These are phyloP conservation scores for Kurtzmaniella quercitrusa DNA, from an alignment of 1,139 yeast genomes.

Conservation along the genomic window DNA sequence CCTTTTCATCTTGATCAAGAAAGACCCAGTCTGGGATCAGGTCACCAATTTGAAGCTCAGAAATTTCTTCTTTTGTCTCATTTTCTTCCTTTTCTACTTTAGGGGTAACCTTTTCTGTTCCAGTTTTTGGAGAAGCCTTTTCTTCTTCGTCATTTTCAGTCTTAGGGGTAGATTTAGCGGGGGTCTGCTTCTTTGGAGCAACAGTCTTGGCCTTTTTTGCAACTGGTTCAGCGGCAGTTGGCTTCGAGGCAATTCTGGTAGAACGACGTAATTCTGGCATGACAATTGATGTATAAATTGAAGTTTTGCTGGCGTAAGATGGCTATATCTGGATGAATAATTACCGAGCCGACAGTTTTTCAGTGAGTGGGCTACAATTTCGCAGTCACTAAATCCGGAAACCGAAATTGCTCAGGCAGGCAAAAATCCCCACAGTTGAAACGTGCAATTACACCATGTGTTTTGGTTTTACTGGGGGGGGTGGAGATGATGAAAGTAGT, in stretches of 20 bases:
- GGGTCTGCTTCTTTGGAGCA: slow-evolving; percentile 3
- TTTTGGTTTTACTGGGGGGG: too few relatives aligned
- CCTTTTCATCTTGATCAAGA: slow-evolving; percentile 63
- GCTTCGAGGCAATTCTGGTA: slow-evolving; percentile 34
- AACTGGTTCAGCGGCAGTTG: slow-evolving; percentile 11
- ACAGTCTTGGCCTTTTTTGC: slow-evolving; percentile 7
- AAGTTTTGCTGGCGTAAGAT: background rate
- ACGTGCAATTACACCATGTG: too few relatives aligned
- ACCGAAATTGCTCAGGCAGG: too few relatives aligned
- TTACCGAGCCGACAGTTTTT: background rate
- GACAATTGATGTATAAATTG: background rate
- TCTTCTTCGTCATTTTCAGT: slow-evolving; percentile 11
- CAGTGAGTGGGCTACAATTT: background rate
- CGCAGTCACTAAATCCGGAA: too few relatives aligned
- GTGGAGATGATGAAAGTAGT: too few relatives aligned
- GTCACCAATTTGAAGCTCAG: slow-evolving; percentile 58
- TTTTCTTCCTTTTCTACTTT: slow-evolving; percentile 5
- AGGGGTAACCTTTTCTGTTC: slow-evolving; percentile 1
- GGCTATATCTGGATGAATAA: background rate
- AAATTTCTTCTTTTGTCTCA: slow-evolving; percentile 1
- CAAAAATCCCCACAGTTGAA: too few relatives aligned
- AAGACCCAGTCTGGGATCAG: slow-evolving; percentile 62
- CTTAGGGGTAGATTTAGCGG: slow-evolving; percentile 9
- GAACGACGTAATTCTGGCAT: slow-evolving; percentile 57
- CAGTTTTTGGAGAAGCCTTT: background rate